Base-by-base conservation (phyloP, 805 yeast species). In the Ogataea thermomethanolica region DNA sequence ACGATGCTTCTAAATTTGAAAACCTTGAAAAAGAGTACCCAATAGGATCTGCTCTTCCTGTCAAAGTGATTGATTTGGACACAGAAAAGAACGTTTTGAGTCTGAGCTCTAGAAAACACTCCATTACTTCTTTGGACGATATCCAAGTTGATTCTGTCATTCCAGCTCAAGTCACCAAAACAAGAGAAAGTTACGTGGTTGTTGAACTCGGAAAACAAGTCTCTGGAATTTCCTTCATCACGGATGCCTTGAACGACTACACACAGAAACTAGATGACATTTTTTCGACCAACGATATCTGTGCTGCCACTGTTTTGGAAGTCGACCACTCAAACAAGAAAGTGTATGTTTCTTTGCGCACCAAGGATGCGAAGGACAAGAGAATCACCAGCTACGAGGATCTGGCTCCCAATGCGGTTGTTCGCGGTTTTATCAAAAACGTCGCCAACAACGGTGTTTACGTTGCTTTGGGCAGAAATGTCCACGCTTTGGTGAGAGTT, bases 401-500 rank as follows among this genome's bases (percentile, higher is more conserved):
- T 48, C 56, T 89, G 44, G 65, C 68, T 35, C 71, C 76, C 40
- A 95, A 95, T 29, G 82, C 79, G 43, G 71, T 87, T 54, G 80
- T 90, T 30, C 75, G 79, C 49, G 98, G 95, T n/a, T 83, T 81
- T 49, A 76, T 91, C 39, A 83, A 80, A 56, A 79, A 79, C 45
- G 73, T 89, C 34, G 76, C 84, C 10, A 81, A 83, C 50, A 74
- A 79, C 42, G 95, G 95, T 59, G 62, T 91, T 20, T 87, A 83
- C 58, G 83, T 91, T 35, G 72, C 84, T 14, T 66, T 91, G 49
- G 88, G 93, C 29, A 74, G 84, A 47, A 66, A 71, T 1, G 68
- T 85, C 20, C 77, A 76, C 51, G 97, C 90, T 1, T 78, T 91
- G 54, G 93, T 87, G 21, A 81, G 87, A 55, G 79, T 88, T 35